Evolutionary conservation across 2,329 filamentous ascomycete species (phyloP).

Genomic region (Macrophomina phaseolina): DNA sequence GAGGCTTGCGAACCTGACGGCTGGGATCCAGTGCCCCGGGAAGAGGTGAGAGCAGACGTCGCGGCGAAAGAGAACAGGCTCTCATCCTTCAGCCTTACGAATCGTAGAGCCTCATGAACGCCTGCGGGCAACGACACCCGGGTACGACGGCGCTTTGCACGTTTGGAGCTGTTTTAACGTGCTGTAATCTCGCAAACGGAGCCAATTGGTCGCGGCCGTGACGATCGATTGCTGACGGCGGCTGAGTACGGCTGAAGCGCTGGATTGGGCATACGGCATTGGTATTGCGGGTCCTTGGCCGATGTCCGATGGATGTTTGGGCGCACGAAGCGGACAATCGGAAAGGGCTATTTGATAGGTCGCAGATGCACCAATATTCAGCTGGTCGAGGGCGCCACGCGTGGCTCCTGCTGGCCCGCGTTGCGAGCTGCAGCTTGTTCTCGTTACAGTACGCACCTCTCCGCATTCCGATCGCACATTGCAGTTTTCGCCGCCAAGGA

Average conservation of each 20-base stretch:
- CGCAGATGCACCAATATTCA: constrained; percentile 2
- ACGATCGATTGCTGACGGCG: constrained; percentile 6
- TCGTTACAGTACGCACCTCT: not conserved
- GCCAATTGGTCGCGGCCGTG: not conserved
- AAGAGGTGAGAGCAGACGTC: constrained; percentile 18
- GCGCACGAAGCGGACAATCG: not conserved
- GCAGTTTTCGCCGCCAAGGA: constrained; percentile 3
- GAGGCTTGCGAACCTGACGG: not conserved
- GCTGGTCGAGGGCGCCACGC: not conserved
- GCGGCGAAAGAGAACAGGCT: constrained; percentile 12
- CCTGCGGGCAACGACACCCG: not conserved
- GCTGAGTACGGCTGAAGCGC: constrained; percentile 16
- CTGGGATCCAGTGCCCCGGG: constrained; percentile 10
- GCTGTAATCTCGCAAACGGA: not conserved
- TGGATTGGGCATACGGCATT: not conserved
- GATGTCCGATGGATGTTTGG: not conserved
- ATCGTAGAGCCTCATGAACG: constrained; percentile 7
- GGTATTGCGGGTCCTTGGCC: constrained; percentile 5
- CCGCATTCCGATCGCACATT: not conserved
- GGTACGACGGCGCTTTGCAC: constrained; percentile 2
- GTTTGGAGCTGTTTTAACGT: not conserved
- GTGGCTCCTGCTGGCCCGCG: not conserved
- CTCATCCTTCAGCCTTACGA: constrained; percentile 21
- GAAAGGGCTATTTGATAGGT: not conserved
- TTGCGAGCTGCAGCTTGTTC: not conserved